Percentiles rank a stretch among this genome's conserved stretches.
Conservation (phyloP, 2,329 filamentous ascomycete genomes). For the Xylariales sp. region DNA sequence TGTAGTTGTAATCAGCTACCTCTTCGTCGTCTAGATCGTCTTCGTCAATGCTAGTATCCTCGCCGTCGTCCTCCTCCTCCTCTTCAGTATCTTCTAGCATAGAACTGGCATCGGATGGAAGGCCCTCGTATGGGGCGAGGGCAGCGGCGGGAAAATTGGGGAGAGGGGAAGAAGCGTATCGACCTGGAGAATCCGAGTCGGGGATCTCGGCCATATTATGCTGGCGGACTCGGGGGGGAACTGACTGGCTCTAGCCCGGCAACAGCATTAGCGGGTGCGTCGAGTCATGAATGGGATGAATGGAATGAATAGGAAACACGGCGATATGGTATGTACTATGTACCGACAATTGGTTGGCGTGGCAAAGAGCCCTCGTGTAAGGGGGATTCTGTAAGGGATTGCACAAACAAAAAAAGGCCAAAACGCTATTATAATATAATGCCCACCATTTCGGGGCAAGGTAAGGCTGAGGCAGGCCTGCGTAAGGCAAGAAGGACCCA, state of each 20-base stretch:
- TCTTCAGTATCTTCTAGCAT: slow-evolving; percentile 12
- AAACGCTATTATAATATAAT: slow-evolving; percentile 2
- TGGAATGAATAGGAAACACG: background rate
- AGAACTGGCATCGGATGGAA: slow-evolving; percentile 15
- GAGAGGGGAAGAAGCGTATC: slow-evolving; percentile 10
- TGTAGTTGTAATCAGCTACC: too few species aligned
- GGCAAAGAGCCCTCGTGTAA: background rate
- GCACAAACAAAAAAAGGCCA: background rate
- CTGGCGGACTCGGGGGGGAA: background rate
- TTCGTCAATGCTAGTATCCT: slow-evolving; percentile 10
- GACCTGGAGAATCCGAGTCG: slow-evolving; percentile 36
- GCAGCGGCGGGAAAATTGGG: slow-evolving; percentile 8
- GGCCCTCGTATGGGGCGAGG: slow-evolving; percentile 16
- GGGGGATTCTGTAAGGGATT: background rate
- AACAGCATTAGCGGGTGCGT: background rate
- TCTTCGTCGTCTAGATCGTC: slow-evolving; percentile 5
- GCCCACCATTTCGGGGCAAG: slow-evolving; percentile 28
- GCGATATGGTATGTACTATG: background rate
- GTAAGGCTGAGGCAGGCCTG: background rate
- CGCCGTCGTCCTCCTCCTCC: slow-evolving; percentile 11
- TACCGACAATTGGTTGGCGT: slow-evolving; percentile 7
- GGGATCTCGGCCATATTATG: slow-evolving; percentile 42
- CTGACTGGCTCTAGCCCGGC: slow-evolving; percentile 6
- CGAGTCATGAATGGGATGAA: background rate
- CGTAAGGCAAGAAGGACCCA: background rate